These are phyloP conservation scores for Haberlea rhodopensis DNA, from an alignment of 257 asterid genomes.

Conservation along the genomic window DNA sequence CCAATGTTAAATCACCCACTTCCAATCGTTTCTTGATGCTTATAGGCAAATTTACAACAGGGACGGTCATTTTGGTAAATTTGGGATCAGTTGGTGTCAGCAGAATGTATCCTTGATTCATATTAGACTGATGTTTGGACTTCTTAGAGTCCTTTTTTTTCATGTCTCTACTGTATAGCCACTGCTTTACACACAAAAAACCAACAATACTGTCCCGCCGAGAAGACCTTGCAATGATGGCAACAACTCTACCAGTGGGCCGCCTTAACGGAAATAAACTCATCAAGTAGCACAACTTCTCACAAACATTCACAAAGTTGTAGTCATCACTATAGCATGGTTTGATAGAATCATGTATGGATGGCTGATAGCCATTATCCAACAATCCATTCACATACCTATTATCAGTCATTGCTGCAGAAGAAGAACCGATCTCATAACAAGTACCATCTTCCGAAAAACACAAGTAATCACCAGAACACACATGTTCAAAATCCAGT, in stretches of 20 bases:
- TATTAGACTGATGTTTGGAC: slow-evolving; percentile 38
- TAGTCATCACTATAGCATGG: slow-evolving; percentile 22
- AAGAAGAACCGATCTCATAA: slow-evolving; percentile 24
- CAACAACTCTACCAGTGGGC: slow-evolving; percentile 86
- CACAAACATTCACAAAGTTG: slow-evolving; percentile 39
- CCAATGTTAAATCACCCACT: slow-evolving; percentile 62
- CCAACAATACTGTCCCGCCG: slow-evolving; percentile 66
- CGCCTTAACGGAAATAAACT: slow-evolving; percentile 62
- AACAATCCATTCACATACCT: slow-evolving; percentile 21
- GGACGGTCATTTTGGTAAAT: slow-evolving; percentile 71
- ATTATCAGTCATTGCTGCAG: slow-evolving; percentile 32
- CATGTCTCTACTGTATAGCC: slow-evolving; percentile 47
- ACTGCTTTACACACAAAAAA: slow-evolving; percentile 66
- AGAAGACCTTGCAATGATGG: slow-evolving; percentile 55
- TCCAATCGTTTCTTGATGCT: slow-evolving; percentile 53
- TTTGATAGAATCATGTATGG: slow-evolving; percentile 26
- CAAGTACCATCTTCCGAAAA: slow-evolving; percentile 23
- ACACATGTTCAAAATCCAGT: slow-evolving; percentile 23
- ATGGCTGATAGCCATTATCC: slow-evolving; percentile 29
- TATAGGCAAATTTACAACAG: slow-evolving; percentile 52
- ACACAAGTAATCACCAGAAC: slow-evolving; percentile 22
- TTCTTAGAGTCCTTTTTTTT: slow-evolving; percentile 50
- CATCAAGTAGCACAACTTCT: slow-evolving; percentile 43
- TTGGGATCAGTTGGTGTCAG: slow-evolving; percentile 69
- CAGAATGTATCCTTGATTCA: slow-evolving; percentile 43